Conservation (phyloP, 805 yeast genomes). For the Naumovozyma castellii region DNA sequence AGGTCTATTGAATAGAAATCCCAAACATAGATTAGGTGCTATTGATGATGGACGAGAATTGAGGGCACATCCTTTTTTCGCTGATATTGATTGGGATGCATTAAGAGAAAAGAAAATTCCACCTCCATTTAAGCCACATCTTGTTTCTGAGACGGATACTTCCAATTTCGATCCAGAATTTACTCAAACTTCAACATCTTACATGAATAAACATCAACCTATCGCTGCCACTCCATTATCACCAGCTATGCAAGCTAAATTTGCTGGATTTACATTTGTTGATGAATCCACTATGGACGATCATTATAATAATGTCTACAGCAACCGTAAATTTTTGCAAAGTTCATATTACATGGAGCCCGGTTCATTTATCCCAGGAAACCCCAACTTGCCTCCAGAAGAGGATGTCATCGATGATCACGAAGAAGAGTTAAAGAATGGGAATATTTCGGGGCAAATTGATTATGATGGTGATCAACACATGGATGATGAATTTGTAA, state of each 20-base stretch:
- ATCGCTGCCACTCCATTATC: slow-evolving; percentile 59
- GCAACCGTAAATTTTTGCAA: slow-evolving; percentile 28
- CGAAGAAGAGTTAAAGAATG: slow-evolving; percentile 3
- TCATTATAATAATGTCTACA: slow-evolving; percentile 41
- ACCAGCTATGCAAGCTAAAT: slow-evolving; percentile 92
- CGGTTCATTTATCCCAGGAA: slow-evolving; percentile 71
- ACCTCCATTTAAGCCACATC: slow-evolving; percentile 95
- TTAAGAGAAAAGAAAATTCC: slow-evolving; percentile 73
- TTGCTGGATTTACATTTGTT: slow-evolving; percentile 93
- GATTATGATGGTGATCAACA: slow-evolving; percentile 44
- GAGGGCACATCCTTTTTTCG: slow-evolving; percentile 84
- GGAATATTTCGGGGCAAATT: slow-evolving; percentile 32
- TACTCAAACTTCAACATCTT: slow-evolving; percentile 82
- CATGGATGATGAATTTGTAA: slow-evolving; percentile 76
- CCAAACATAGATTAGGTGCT: slow-evolving; percentile 89
- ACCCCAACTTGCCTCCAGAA: slow-evolving; percentile 71
- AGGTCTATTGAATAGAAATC: slow-evolving; percentile 89
- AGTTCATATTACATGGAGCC: slow-evolving; percentile 38
- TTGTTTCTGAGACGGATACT: slow-evolving; percentile 84
- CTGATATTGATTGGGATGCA: slow-evolving; percentile 83
- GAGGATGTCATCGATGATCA: slow-evolving; percentile 72
- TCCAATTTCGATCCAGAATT: slow-evolving; percentile 97
- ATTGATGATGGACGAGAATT: slow-evolving; percentile 86
- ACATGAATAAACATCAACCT: slow-evolving; percentile 50
- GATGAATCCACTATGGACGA: slow-evolving; percentile 91